Evolutionary conservation across 768 basidiomycete species (phyloP).

Genomic region (Antrodiella citrinella): DNA sequence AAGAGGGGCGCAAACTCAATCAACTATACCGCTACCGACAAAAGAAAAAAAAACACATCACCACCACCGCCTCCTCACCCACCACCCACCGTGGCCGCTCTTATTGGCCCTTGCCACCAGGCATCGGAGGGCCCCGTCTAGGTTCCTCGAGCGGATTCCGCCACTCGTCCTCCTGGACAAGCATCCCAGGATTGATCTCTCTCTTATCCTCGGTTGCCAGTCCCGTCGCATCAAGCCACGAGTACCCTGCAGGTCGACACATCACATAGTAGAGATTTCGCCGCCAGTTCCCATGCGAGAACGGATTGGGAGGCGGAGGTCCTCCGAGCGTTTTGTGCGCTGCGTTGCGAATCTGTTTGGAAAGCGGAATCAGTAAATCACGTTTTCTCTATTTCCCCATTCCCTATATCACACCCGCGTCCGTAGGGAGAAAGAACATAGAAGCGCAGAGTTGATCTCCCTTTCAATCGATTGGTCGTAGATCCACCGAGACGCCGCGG

Average conservation of each 20-base stretch:
- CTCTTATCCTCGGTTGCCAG: constrained; percentile 66
- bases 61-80: not conserved
- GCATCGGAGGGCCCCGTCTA: constrained; percentile 12
- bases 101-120: constrained; percentile 5
- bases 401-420: too few relatives aligned
- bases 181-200: constrained; percentile 59
- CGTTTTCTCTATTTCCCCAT: too few relatives aligned
- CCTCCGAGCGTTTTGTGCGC: constrained; percentile 63
- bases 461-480: too few relatives aligned
- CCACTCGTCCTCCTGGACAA: constrained; percentile 24
- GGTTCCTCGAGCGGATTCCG: constrained; percentile 13
- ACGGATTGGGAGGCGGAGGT: constrained; percentile 73
- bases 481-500: not conserved
- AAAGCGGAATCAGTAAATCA: constrained; percentile 10
- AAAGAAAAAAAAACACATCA: not conserved
- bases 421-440: too few relatives aligned
- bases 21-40: not conserved
- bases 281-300: constrained; percentile 71
- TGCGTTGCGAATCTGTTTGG: constrained; percentile 69
- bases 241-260: constrained; percentile 72
- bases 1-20: not conserved
- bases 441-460: too few relatives aligned
- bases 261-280: constrained; percentile 69
- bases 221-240: constrained; percentile 65
- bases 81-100: not conserved